A percentile compares a stretch with the other conserved stretches of the same genome.
phyloP scores from a whole-genome alignment of 2,329 filamentous ascomycete species.

The Nemania sp. region DNA sequence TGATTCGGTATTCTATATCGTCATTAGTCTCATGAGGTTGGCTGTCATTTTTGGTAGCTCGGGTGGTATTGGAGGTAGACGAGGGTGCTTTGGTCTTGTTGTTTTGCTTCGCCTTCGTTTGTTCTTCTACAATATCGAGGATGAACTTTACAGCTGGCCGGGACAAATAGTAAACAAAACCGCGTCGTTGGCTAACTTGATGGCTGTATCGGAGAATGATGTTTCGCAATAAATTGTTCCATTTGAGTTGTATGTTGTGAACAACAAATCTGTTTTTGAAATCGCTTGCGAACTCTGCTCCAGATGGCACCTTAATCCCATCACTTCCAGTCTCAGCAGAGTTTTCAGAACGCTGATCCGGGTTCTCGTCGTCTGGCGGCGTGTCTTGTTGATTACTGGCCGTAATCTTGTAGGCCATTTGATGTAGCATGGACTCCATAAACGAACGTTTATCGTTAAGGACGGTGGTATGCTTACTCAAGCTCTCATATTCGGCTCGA shows the following conservation, averaged over 20 bases:
- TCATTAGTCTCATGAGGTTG: constrained; percentile 69
- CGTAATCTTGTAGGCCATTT: constrained; percentile 58
- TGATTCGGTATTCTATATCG: constrained; percentile 85
- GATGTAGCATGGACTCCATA: constrained; percentile 68
- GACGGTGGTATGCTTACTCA: constrained; percentile 66
- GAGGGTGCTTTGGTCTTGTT: constrained; percentile 49
- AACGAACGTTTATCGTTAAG: constrained; percentile 69
- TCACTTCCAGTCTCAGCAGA: constrained; percentile 67
- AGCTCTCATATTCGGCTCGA: constrained; percentile 70
- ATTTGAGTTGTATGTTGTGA: constrained; percentile 97
- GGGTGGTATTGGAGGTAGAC: constrained; percentile 42
- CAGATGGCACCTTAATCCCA: constrained; percentile 74
- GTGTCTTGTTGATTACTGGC: constrained; percentile 45
- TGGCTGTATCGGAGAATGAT: constrained; percentile 98
- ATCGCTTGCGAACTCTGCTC: constrained; percentile 88
- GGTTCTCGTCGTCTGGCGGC: constrained; percentile 42
- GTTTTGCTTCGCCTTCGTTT: constrained; percentile 75
- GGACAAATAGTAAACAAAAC: constrained; percentile 98
- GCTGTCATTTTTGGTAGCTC: constrained; percentile 55
- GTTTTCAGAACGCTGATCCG: constrained; percentile 52
- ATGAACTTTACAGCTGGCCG: constrained; percentile 97
- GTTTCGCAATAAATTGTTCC: constrained; percentile 96
- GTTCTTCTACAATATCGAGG: constrained; percentile 95
- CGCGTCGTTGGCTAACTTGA: constrained; percentile 93
- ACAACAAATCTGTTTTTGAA: constrained; percentile 99